These are phyloP conservation scores for Discostella stelligera DNA, from an alignment of 352 stramenopile species.

Conservation along the genomic window DNA sequence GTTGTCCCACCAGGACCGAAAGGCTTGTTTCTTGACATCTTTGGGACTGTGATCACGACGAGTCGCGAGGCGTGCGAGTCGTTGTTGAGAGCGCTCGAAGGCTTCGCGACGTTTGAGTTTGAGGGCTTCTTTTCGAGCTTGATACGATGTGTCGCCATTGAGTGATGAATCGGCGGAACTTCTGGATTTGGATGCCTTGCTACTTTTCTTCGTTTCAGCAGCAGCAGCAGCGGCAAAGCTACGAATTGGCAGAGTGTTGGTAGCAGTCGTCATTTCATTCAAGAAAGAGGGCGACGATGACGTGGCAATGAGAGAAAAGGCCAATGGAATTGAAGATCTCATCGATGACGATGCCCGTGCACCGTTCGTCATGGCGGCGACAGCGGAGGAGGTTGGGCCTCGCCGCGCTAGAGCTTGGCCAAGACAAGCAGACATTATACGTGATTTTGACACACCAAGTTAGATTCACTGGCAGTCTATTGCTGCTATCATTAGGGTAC, in stretches of 20 bases:
- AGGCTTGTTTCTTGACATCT: constrained; percentile 37
- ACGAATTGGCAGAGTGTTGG: background rate
- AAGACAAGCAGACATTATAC: background rate
- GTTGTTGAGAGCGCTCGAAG: constrained; percentile 41
- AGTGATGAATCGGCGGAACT: background rate
- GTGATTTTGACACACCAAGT: background rate
- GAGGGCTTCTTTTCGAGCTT: constrained; percentile 53
- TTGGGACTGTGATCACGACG: constrained; percentile 50
- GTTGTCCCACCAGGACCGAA: constrained; percentile 57
- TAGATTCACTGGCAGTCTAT: background rate
- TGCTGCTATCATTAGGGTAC: background rate
- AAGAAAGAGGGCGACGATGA: background rate
- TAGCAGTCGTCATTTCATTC: background rate
- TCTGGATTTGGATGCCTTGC: background rate
- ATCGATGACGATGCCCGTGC: background rate
- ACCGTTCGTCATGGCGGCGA: background rate
- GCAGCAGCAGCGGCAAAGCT: background rate
- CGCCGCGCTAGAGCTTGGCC: background rate
- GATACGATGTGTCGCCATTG: constrained; percentile 28
- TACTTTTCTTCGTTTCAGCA: background rate
- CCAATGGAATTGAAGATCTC: background rate
- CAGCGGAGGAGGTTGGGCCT: background rate
- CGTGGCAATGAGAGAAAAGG: background rate
- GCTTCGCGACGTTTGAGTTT: constrained; percentile 56
- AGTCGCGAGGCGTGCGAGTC: constrained; percentile 43